Percentiles rank a stretch among this genome's conserved stretches.
phyloP scores from a whole-genome alignment of 805 yeast species.

The Myxozyma lipomycoides region DNA sequence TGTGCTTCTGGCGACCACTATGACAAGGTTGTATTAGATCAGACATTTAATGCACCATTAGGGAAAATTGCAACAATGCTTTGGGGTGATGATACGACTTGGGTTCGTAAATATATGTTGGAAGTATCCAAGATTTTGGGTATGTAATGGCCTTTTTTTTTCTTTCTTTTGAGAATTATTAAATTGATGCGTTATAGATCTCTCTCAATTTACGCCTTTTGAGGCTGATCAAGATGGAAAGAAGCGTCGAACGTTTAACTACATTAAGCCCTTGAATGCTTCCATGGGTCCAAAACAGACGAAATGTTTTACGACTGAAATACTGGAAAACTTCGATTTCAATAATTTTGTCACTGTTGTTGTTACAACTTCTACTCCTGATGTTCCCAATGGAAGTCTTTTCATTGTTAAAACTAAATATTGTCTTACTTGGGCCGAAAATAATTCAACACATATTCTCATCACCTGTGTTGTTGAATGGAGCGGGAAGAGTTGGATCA shows the following conservation, averaged over 20 bases:
- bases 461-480: slow-evolving; percentile 79
- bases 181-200: slow-evolving; percentile 3
- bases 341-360: slow-evolving; percentile 55
- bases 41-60: slow-evolving; percentile 60
- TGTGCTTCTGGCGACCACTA: slow-evolving; percentile 38
- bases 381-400: slow-evolving; percentile 87
- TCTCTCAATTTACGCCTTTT: slow-evolving; percentile 12
- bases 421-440: slow-evolving; percentile 67
- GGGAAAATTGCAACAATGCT: slow-evolving; percentile 68
- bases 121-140: slow-evolving; percentile 36
- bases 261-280: slow-evolving; percentile 69
- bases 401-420: slow-evolving; percentile 74
- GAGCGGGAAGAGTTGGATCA: slow-evolving; percentile 91
- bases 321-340: slow-evolving; percentile 52
- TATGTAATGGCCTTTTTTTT: slow-evolving; percentile 28
- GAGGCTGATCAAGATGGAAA: slow-evolving; percentile 28
- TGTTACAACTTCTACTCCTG: slow-evolving; percentile 74
- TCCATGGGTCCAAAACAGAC: slow-evolving; percentile 94
- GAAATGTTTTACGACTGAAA: slow-evolving; percentile 64
- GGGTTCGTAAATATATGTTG: slow-evolving; percentile 42
- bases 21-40: slow-evolving; percentile 31
- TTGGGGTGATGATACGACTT: slow-evolving; percentile 58
- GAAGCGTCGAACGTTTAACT: slow-evolving; percentile 41
- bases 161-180: neutral
- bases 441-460: slow-evolving; percentile 55